Evolutionary conservation across 805 yeast genomes (phyloP).

Genomic region (Kodamaea kakaduensis): DNA sequence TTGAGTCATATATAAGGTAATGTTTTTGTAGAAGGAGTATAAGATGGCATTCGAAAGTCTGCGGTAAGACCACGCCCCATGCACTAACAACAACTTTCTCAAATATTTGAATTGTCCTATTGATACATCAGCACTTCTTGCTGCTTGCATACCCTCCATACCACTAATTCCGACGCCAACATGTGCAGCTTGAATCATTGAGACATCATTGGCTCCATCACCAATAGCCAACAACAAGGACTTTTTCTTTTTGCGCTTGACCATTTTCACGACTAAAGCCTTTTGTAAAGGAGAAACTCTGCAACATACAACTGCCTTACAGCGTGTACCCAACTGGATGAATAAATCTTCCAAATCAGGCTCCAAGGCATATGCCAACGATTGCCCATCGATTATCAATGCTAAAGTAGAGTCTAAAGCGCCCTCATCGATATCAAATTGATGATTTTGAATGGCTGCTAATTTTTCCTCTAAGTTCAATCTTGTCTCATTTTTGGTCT

Average conservation of each 20-base stretch:
- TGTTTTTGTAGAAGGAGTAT: conserved; percentile 93
- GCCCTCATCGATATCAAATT: conserved; percentile 61
- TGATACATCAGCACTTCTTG: conserved; percentile 95
- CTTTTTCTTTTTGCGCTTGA: conserved; percentile 69
- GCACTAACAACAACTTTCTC: conserved; percentile 80
- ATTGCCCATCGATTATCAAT: conserved; percentile 89
- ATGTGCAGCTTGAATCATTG: conserved; percentile 99
- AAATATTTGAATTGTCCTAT: conserved; percentile 92
- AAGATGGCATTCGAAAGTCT: conserved; percentile 88
- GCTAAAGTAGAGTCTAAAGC: conserved; percentile 66
- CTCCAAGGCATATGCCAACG: conserved; percentile 82
- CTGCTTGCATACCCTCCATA: conserved; percentile 99
- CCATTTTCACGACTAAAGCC: conserved; percentile 93
- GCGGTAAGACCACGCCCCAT: conserved; percentile 97
- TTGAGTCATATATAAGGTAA: conserved; percentile 94
- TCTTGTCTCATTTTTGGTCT: conserved; percentile 68
- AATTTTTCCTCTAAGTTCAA: conserved; percentile 72
- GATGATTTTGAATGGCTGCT: conserved; percentile 65
- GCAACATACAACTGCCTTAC: conserved; percentile 96
- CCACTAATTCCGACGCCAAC: conserved; percentile 99
- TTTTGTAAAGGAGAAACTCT: conserved; percentile 97
- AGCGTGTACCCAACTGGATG: conserved; percentile 73
- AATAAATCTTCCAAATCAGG: conserved; percentile 72
- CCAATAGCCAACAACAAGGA: conserved; percentile 87
- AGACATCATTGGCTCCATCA: conserved; percentile 98